These are phyloP conservation scores for Fraxinus anomala DNA, from an alignment of 257 asterid genomes.

Conservation along the genomic window DNA sequence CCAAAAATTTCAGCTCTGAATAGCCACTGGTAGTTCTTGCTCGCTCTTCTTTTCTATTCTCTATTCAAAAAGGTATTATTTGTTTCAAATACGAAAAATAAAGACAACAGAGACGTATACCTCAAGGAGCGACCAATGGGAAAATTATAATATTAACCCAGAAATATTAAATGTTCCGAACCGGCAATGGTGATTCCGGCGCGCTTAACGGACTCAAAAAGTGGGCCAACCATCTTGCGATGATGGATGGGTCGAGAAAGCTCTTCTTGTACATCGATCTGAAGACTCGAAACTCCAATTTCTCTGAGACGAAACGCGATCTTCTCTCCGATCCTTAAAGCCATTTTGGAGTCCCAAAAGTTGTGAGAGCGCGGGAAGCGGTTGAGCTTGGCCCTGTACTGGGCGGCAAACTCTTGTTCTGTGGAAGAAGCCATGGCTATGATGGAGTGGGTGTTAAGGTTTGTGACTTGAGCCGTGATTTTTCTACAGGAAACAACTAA, in stretches of 20 bases:
- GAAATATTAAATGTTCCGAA: constrained; percentile 49
- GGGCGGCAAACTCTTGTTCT: constrained; percentile 62
- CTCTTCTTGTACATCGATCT: constrained; percentile 63
- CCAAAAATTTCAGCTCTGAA: not conserved
- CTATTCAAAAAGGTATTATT: not conserved
- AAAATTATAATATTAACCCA: constrained; percentile 33
- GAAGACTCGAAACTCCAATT: constrained; percentile 42
- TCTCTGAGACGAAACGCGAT: constrained; percentile 57
- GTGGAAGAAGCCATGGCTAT: constrained; percentile 73
- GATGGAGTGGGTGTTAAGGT: constrained; percentile 48
- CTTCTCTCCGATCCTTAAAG: constrained; percentile 70
- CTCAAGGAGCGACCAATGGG: constrained; percentile 8
- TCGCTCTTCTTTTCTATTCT: not conserved
- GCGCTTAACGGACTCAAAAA: constrained; percentile 55
- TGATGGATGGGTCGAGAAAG: constrained; percentile 50
- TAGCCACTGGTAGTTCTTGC: not conserved
- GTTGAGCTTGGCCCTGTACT: constrained; percentile 54
- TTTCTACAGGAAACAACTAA: constrained; percentile 65
- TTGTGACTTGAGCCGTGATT: constrained; percentile 74
- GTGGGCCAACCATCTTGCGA: constrained; percentile 58
- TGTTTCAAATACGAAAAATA: not conserved
- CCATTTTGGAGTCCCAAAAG: constrained; percentile 53
- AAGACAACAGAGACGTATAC: not conserved
- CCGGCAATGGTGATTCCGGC: constrained; percentile 61
- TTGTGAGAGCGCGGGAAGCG: constrained; percentile 58